Evolutionary conservation across 2,329 filamentous ascomycete species (phyloP).

Genomic region (Fusarium austroafricanum): DNA sequence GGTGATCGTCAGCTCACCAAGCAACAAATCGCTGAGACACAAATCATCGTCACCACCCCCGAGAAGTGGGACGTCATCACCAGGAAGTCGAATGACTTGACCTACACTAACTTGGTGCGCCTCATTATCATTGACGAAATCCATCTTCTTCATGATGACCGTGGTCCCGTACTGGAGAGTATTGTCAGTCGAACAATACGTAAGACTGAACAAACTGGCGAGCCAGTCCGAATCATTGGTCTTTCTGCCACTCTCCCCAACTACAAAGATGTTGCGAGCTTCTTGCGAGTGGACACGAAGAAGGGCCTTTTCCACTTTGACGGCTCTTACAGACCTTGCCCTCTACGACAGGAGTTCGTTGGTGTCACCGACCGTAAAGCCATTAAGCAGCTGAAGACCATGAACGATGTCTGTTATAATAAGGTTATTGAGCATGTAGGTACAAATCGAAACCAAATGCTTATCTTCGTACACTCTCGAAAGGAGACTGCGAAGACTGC

Average conservation of each 20-base stretch:
- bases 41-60: conserved; percentile 97
- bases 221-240: conserved; percentile 90
- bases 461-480: conserved; percentile 97
- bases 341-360: conserved; percentile 95
- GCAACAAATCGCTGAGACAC: conserved; percentile 96
- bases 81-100: conserved; percentile 94
- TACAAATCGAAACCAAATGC: conserved; percentile 93
- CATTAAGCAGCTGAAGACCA: conserved; percentile 98
- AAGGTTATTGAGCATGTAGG: conserved; percentile 98
- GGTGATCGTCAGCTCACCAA: conserved; percentile 98
- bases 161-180: conserved; percentile 95
- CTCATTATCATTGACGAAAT: conserved; percentile 98
- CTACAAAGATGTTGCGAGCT: conserved; percentile 94
- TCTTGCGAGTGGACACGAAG: conserved; percentile 86
- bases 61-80: conserved; percentile 99
- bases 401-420: conserved; percentile 99
- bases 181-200: conserved; percentile 96
- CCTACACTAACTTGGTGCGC: conserved; percentile 96
- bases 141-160: conserved; percentile 95
- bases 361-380: conserved; percentile 98
- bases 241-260: conserved; percentile 96
- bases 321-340: conserved; percentile 91
- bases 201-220: conserved; percentile 91
- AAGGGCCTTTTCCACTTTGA: conserved; percentile 98
- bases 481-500: conserved; percentile 99